These are phyloP conservation scores for Hippophae tibetana DNA, from an alignment of 306 rosid species.

Conservation along the genomic window DNA sequence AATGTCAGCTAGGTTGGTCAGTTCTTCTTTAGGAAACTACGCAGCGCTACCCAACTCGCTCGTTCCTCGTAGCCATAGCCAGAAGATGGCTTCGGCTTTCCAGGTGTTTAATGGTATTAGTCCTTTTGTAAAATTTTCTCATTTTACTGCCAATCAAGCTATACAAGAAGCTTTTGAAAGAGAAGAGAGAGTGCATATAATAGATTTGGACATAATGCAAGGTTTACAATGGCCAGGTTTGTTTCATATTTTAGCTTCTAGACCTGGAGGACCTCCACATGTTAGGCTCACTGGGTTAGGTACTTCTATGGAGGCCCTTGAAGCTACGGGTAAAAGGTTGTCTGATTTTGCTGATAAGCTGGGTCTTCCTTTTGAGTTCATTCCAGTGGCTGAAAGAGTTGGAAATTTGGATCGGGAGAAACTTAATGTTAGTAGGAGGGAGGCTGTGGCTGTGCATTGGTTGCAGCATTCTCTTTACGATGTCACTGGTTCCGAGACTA, in stretches of 20 bases:
- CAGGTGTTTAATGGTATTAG: constrained; percentile 95
- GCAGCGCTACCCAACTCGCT: constrained; percentile 46
- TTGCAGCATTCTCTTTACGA: constrained; percentile 95
- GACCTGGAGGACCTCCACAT: constrained; percentile 89
- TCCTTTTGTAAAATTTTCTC: constrained; percentile 92
- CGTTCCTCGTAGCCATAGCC: constrained; percentile 37
- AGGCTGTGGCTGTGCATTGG: constrained; percentile 99
- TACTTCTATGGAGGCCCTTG: constrained; percentile 71
- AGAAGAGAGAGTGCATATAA: constrained; percentile 79
- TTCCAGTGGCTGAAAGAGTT: constrained; percentile 77
- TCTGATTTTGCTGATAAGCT: constrained; percentile 80
- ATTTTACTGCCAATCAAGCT: constrained; percentile 94
- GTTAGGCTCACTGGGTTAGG: constrained; percentile 90
- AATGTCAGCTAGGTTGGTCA: constrained; percentile 84
- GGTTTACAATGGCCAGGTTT: constrained; percentile 98
- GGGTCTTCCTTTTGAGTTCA: constrained; percentile 85
- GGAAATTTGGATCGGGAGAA: constrained; percentile 71
- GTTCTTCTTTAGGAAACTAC: constrained; percentile 84
- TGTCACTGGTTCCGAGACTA: constrained; percentile 87
- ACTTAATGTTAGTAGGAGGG: constrained; percentile 68
- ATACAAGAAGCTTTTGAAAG: constrained; percentile 95
- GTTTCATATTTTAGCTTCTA: constrained; percentile 78
- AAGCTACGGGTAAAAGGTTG: constrained; percentile 82
- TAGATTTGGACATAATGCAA: constrained; percentile 96
- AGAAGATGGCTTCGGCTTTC: constrained; percentile 84